Percentiles rank a stretch among this genome's conserved stretches.
Evolutionary conservation across 768 basidiomycete species (phyloP).

Genomic region (Termitomyces heimii): DNA sequence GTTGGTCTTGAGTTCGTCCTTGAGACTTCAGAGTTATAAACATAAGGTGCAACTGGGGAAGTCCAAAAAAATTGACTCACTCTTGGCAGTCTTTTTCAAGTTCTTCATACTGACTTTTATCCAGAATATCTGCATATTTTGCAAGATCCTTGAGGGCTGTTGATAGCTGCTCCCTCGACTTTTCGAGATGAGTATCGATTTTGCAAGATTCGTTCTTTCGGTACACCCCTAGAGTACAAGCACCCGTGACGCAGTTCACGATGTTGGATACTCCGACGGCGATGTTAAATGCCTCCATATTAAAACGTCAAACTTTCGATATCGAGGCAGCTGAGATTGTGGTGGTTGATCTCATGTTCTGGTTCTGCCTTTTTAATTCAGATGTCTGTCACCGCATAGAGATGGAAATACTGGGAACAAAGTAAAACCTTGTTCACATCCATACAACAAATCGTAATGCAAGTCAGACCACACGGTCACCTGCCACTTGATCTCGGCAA

Average conservation of each 20-base stretch:
- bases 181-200: background rate
- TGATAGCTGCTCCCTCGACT: background rate
- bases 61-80: background rate
- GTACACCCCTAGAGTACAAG: background rate
- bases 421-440: background rate
- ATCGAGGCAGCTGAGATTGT: background rate
- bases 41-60: background rate
- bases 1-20: background rate
- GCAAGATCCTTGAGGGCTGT: background rate
- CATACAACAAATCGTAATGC: too few relatives aligned
- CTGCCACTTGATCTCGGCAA: background rate
- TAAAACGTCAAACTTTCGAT: background rate
- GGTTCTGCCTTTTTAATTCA: background rate
- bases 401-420: background rate
- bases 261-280: background rate
- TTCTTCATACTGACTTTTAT: background rate
- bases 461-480: too few relatives aligned
- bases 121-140: background rate
- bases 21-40: background rate
- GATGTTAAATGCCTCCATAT: background rate
- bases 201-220: background rate
- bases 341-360: background rate
- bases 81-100: background rate
- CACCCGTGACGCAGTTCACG: background rate
- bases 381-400: background rate